Percentiles rank a stretch among this genome's conserved stretches.
Conservation (phyloP, 345 rosid genomes). For the Eucalyptus camaldulensis region DNA sequence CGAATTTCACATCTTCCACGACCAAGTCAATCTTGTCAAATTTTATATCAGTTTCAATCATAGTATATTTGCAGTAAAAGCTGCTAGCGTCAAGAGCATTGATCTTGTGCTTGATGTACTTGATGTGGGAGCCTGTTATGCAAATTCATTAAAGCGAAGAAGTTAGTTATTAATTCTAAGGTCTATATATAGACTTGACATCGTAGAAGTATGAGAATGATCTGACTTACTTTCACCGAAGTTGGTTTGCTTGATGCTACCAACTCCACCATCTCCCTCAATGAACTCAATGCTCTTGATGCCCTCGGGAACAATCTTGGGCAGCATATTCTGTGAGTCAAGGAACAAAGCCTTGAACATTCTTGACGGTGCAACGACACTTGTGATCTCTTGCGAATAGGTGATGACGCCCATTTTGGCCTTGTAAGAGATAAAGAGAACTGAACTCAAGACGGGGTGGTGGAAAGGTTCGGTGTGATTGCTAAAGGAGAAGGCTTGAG, state of each 20-base stretch:
- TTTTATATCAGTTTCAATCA: too few relatives aligned
- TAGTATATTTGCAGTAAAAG: too few relatives aligned
- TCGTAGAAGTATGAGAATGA: too few relatives aligned
- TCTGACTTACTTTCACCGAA: background rate
- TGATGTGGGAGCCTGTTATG: too few relatives aligned
- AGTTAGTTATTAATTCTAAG: too few relatives aligned
- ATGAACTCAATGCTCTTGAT: slow-evolving; percentile 5
- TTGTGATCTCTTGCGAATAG: background rate
- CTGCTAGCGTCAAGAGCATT: too few relatives aligned
- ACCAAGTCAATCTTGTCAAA: too few relatives aligned
- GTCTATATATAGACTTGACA: too few relatives aligned
- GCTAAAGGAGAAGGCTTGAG: too few relatives aligned
- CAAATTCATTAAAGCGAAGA: too few relatives aligned
- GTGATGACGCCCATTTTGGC: background rate
- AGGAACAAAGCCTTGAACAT: background rate
- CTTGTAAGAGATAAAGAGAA: background rate
- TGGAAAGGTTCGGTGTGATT: background rate
- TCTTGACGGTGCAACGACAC: background rate
- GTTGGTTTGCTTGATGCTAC: slow-evolving; percentile 12
- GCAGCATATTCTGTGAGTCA: background rate
- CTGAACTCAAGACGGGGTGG: background rate
- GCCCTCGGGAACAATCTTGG: slow-evolving; percentile 11
- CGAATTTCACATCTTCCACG: too few relatives aligned
- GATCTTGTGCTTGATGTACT: too few relatives aligned
- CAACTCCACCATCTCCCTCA: slow-evolving; percentile 28